phyloP scores from a whole-genome alignment of 2,329 filamentous ascomycete genomes.

The Cytospora piceicola region DNA sequence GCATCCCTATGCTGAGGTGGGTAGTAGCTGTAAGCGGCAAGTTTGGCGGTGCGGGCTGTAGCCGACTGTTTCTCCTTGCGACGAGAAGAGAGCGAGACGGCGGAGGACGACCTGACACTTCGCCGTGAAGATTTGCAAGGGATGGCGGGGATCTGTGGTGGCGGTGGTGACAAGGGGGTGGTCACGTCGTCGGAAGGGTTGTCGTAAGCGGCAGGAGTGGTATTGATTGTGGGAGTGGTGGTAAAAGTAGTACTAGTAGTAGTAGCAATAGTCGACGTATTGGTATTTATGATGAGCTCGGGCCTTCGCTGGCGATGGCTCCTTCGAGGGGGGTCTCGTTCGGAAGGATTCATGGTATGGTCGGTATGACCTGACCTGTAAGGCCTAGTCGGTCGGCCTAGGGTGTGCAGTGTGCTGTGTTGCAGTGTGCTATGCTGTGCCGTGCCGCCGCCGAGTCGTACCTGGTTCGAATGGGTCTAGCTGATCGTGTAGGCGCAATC shows the following conservation, averaged over 20 bases:
- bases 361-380: too few species aligned
- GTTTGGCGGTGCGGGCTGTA: constrained; percentile 30
- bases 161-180: constrained; percentile 25
- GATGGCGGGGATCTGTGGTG: constrained; percentile 20
- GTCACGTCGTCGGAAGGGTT: constrained; percentile 18
- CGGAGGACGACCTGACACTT: constrained; percentile 28
- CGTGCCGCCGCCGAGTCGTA: background rate
- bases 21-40: constrained; percentile 17
- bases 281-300: constrained; percentile 44
- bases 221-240: constrained; percentile 29
- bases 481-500: background rate
- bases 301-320: constrained; percentile 39
- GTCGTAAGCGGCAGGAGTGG: constrained; percentile 4
- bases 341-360: background rate
- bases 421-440: background rate
- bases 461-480: constrained; percentile 1
- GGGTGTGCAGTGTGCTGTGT: too few species aligned
- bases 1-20: constrained; percentile 26
- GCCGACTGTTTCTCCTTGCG: constrained; percentile 40
- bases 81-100: constrained; percentile 25
- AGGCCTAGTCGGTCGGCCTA: background rate
- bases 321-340: constrained; percentile 8
- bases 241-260: constrained; percentile 1
- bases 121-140: constrained; percentile 28
- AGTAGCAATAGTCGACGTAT: constrained; percentile 13